Base-by-base conservation (phyloP, 768 basidiomycete genomes). In the Trametes elegans region DNA sequence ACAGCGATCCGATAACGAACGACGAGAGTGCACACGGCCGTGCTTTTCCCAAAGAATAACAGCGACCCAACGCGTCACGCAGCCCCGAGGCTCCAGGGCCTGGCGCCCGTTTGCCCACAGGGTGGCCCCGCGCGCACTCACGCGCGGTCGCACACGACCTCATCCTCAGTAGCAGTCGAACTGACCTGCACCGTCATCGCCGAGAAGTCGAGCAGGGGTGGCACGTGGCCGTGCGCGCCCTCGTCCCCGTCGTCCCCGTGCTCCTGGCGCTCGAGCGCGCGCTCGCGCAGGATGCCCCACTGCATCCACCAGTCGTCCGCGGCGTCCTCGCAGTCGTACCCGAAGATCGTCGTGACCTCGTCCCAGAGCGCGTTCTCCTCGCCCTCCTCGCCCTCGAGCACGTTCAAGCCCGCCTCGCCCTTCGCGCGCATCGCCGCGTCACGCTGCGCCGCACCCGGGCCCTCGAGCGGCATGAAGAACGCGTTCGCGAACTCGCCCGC, bases 301-400 rank as follows among this genome's bases (percentile, higher is more conserved):
- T 66, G 53, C 14, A 71, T 64, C 70, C 70, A 73, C 71, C 71
- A 72, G 50, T 71, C 67, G 41, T 72, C 72, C 39, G 69, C 70
- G 50, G 67, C 69, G 49, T 73, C 72, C 60, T 70, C 68, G 27
- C 70, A 68, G 43, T 73, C 69, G 50, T 72, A 74, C 9, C 63
- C 65, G 42, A 69, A 72, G 26, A 70, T 49, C 40, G 67, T 64
- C 23, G 63, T 48, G 38, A 69, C 61, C 46, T 67, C 66, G 29
- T 71, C 70, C 66, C 70, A 68, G n/a, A 57, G 44, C 13, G 49
- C 58, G 26, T 55, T 51, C 13, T 13, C 34, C 13, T 13, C 34
- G 51, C 61, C 64, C 41, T 64, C 64, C 14, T 64, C 67, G 54
- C 54, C 57, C 13, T 34, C 35, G 18, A 60, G 60, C 64, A 73